phyloP scores from a whole-genome alignment of 345 rosid genomes.

The Euphorbia pulcherrima region DNA sequence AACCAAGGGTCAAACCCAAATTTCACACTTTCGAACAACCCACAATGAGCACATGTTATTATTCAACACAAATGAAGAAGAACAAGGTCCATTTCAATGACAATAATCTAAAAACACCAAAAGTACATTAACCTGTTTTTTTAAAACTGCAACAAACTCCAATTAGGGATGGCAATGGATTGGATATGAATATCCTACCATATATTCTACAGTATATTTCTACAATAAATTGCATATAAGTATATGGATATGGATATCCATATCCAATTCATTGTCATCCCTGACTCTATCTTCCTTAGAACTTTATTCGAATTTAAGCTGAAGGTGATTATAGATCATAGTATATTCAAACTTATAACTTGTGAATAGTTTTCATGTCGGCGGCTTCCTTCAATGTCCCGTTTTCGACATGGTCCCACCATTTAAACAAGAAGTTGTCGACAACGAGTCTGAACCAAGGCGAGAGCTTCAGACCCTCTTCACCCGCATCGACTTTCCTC shows the following conservation, averaged over 20 bases:
- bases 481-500: constrained; percentile 85
- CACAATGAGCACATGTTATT: too few relatives aligned
- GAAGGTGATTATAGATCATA: background rate
- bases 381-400: constrained; percentile 59
- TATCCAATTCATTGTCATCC: too few relatives aligned
- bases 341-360: constrained; percentile 36
- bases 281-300: constrained; percentile 3
- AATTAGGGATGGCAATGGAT: too few relatives aligned
- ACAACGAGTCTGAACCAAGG: constrained; percentile 97
- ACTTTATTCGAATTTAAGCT: constrained; percentile 15
- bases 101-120: too few relatives aligned
- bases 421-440: constrained; percentile 84
- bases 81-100: too few relatives aligned
- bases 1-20: background rate
- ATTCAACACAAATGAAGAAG: too few relatives aligned
- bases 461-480: constrained; percentile 73
- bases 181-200: too few relatives aligned
- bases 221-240: too few relatives aligned
- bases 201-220: too few relatives aligned
- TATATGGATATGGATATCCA: too few relatives aligned
- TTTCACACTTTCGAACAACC: too few relatives aligned
- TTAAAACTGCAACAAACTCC: background rate
- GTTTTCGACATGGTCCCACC: constrained; percentile 91
- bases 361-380: constrained; percentile 84
- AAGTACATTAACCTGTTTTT: too few relatives aligned